Evolutionary conservation across 345 rosid genomes (phyloP), one percentile per base, ranked within the genome.

Genomic region (Pelargonium nanum): DNA sequence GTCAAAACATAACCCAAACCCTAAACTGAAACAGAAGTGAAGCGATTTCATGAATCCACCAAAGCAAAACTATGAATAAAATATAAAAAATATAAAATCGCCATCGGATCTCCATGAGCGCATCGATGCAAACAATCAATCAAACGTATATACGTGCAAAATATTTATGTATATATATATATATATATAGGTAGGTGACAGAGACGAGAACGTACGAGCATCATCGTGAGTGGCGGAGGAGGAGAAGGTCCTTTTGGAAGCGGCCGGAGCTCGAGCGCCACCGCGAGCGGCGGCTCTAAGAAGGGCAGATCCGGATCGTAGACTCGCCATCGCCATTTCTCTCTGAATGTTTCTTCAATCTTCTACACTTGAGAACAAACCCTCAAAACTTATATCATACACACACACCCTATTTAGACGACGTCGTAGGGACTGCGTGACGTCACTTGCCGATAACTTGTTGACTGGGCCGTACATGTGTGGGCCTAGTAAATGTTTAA

Each of bases 231-330:
- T 81, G 10, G 81, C 75, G 19, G 93, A 82, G 44, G 98, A 82
- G 56, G 98, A 71, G 51, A 92, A 84, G 67, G 71, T 71, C 22
- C 97, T 74, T 62, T 80, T 82, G 22, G 85, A 80, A 57, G 87
- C 73, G 25, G 80, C 72, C 21, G 93, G 60, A 44, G 81, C 40
- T 17, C 69, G 81, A 34, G 94, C 66, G 61, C 83, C 73, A 26
- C 75, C 77, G 53, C 89, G 81, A 32, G 78, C 77, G 63, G 80
- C 69, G 56, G 81, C 68, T 69, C 91, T 84, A 19, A 85, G 81
- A 64, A 82, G 71, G 48, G 80, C 82, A 61, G 91, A 87, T 78
- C 95, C 82, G 61, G 89, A 87, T 78, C 95, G 95, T 66, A 80
- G 71, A 73, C 73, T 71, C 63, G 91, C 83, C 88, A 77, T 77